Conservation (phyloP, 2,329 filamentous ascomycete genomes). For the Ophiostoma sp. region DNA sequence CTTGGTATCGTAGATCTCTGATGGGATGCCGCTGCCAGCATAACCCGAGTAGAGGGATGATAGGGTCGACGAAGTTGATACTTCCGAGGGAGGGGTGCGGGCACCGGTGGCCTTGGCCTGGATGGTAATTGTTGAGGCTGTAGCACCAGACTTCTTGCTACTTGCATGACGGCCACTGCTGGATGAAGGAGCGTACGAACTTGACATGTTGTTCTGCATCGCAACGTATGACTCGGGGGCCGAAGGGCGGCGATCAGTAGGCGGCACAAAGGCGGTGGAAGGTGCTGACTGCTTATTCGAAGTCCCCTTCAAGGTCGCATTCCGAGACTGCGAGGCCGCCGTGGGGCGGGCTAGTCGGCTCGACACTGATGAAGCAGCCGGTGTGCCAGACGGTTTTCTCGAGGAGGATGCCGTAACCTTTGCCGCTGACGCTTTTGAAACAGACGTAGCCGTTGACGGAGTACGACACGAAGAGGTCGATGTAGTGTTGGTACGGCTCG, state of each 20-base stretch:
- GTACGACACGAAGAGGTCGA: background rate
- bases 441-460: background rate
- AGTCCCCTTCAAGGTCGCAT: background rate
- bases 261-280: conserved; percentile 13
- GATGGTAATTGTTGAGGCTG: background rate
- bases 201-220: conserved; percentile 14
- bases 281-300: background rate
- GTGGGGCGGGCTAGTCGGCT: background rate
- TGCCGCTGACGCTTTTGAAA: background rate
- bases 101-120: background rate
- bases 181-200: background rate
- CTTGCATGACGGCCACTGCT: background rate
- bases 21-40: conserved; percentile 1
- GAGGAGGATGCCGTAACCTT: background rate
- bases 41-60: background rate
- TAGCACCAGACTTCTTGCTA: background rate
- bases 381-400: background rate
- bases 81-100: background rate
- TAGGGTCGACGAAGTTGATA: background rate
- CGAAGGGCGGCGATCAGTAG: background rate
- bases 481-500: background rate
- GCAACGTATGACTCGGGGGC: conserved; percentile 19
- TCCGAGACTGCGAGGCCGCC: background rate
- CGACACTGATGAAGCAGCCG: background rate
- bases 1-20: background rate